Evolutionary conservation across 2,329 filamentous ascomycete genomes (phyloP), one percentile per base, ranked within the genome.

Genomic region (Geoglossum cookeanum): DNA sequence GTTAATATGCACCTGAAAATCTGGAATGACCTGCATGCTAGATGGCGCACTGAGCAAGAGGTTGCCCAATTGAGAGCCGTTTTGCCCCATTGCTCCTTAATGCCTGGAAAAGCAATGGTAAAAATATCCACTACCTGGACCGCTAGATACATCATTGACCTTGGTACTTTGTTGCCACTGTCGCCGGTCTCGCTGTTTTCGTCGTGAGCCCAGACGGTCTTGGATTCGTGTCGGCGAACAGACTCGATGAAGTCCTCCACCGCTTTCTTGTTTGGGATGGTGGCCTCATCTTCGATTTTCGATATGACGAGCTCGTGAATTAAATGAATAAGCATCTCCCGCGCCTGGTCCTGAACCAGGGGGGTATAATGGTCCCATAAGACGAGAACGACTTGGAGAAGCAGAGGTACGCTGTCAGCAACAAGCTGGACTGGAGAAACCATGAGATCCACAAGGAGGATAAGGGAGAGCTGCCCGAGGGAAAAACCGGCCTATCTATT

Each of bases 291-390:
- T 59, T 94, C 82, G 51, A 84, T 75, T 63, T 80, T 80, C 1
- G 81, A 83, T 32, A 96, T 89, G 42, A 98, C 88, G 5, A 97
- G 76, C 68, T 97, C 92, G 64, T 98, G 92, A 52, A 98, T 94
- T 17, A 98, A 77, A 72, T 98, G 92, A 1, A 98, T 90, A 15
- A 98, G 78, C 90, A 98, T 95, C 69, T 98, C 92, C 54, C 90
- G 82, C 33, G 94, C 90, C 68, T 98, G 91, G 63, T 97, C 92
- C 68, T 97, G 91, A 1, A 98, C 92, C 9, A 96, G 79, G 2
- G 87, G 82, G 1, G 87, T 95, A 65, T 98, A 96, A 65, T 97
- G 91, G 67, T 98, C 94, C 92, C 92, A 98, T 1, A 97, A 78
- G 3, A 97, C 88, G 11, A 91, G 83, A 4, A 96, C 84, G 7